A percentile compares a stretch with the other conserved stretches of the same genome.
Evolutionary conservation across 106 monocot species (phyloP).

Genomic region (Platanthera zijinensis): DNA sequence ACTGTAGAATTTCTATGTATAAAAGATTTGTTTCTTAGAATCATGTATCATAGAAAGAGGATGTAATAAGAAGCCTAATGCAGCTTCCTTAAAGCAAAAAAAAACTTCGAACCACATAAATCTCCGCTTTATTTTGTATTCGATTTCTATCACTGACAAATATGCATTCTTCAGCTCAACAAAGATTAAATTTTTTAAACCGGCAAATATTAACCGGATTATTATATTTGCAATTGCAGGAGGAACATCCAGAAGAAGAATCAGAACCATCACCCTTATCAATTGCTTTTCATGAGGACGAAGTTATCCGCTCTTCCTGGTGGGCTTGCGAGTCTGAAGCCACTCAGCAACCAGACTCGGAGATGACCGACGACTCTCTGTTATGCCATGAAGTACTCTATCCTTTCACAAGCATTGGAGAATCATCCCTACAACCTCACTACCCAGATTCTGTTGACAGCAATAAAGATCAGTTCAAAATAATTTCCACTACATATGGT

Average conservation of each 20-base stretch:
- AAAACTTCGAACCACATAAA: no score
- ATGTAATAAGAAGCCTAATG: no score
- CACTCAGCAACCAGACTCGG: constrained; percentile 27
- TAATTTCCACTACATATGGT: background rate
- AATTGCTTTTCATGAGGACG: constrained; percentile 13
- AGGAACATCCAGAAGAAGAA: background rate
- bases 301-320: constrained; percentile 12
- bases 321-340: constrained; percentile 55
- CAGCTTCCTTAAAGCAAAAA: no score
- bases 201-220: background rate
- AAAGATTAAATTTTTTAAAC: no score
- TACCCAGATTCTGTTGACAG: background rate
- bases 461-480: background rate
- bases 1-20: no score
- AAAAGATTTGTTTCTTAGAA: no score
- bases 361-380: constrained; percentile 34
- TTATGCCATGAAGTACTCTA: constrained; percentile 74
- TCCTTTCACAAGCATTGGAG: constrained; percentile 29
- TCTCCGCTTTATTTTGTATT: no score
- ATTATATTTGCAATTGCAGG: background rate
- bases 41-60: no score
- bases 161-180: background rate
- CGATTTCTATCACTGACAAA: background rate
- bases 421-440: constrained; percentile 14
- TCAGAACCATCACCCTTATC: constrained; percentile 6